These are phyloP conservation scores for Protomyces macrosporus DNA, from an alignment of 1,139 yeast genomes.

Conservation along the genomic window DNA sequence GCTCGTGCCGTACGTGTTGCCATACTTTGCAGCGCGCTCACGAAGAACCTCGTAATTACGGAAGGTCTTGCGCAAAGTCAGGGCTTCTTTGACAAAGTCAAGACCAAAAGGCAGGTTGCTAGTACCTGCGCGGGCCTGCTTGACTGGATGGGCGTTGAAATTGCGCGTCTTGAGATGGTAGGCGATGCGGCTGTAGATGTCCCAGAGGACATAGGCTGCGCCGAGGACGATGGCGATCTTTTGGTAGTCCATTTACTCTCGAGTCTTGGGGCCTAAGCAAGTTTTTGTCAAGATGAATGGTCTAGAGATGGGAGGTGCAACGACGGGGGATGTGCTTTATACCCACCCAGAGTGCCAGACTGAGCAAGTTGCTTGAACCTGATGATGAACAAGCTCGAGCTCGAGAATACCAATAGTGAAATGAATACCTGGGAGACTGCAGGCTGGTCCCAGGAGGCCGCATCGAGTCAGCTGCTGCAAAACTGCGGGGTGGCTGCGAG, in stretches of 20 bases:
- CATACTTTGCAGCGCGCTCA: background rate
- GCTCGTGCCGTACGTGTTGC: conserved; percentile 3
- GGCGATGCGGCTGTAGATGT: background rate
- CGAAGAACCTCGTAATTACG: conserved; percentile 2
- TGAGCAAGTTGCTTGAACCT: too few relatives aligned
- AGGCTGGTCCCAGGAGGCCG: too few relatives aligned
- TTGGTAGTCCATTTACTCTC: background rate
- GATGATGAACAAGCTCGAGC: too few relatives aligned
- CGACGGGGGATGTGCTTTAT: too few relatives aligned
- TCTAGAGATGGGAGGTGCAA: too few relatives aligned
- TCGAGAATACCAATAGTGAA: too few relatives aligned
- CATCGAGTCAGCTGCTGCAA: too few relatives aligned
- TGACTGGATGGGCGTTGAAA: background rate
- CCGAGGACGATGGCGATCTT: background rate
- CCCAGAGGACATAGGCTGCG: background rate
- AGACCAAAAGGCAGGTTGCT: background rate
- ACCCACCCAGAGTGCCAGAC: too few relatives aligned
- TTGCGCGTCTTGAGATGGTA: background rate
- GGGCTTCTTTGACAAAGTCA: background rate
- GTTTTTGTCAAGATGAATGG: too few relatives aligned
- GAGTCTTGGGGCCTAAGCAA: too few relatives aligned
- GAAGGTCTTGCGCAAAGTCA: conserved; percentile 1
- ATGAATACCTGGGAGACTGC: too few relatives aligned
- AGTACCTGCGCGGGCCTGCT: background rate
- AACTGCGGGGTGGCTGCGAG: too few relatives aligned